phyloP scores from a whole-genome alignment of 305 asterid species.

The Fraxinus latifolia region DNA sequence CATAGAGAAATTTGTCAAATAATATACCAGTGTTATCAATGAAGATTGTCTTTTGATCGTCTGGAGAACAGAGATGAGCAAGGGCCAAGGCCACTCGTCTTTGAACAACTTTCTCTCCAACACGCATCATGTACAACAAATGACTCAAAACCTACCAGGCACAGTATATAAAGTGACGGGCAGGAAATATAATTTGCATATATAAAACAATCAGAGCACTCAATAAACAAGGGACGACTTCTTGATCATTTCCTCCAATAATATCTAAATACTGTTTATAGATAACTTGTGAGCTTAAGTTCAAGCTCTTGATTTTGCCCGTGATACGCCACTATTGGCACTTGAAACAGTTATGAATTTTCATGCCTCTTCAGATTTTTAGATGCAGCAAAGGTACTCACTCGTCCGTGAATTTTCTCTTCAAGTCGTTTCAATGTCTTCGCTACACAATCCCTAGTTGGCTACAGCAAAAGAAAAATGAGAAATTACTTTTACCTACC shows the following conservation, averaged over 20 bases:
- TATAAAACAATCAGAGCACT: background rate
- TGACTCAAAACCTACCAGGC: constrained; percentile 72
- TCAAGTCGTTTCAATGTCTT: constrained; percentile 93
- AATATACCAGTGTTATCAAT: constrained; percentile 70
- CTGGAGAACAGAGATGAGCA: constrained; percentile 91
- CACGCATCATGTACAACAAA: constrained; percentile 83
- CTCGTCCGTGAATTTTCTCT: constrained; percentile 97
- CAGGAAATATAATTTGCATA: background rate
- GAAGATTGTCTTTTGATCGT: constrained; percentile 77
- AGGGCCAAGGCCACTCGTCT: constrained; percentile 89
- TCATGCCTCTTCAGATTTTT: background rate
- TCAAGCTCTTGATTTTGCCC: background rate
- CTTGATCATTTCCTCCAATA: background rate
- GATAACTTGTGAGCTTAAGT: background rate
- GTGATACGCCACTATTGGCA: background rate
- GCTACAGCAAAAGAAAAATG: constrained; percentile 51
- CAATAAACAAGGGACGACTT: background rate
- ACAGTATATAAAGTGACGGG: background rate
- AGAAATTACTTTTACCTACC: constrained; percentile 7
- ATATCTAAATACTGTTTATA: background rate
- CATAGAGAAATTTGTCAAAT: constrained; percentile 16
- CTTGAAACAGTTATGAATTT: background rate
- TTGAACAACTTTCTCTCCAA: constrained; percentile 68
- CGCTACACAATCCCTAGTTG: constrained; percentile 96
- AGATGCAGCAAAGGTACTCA: constrained; percentile 36